A percentile compares a stretch with the other conserved stretches of the same genome.
Conservation (phyloP, 768 basidiomycete species). For the Macrocybe gigantea region DNA sequence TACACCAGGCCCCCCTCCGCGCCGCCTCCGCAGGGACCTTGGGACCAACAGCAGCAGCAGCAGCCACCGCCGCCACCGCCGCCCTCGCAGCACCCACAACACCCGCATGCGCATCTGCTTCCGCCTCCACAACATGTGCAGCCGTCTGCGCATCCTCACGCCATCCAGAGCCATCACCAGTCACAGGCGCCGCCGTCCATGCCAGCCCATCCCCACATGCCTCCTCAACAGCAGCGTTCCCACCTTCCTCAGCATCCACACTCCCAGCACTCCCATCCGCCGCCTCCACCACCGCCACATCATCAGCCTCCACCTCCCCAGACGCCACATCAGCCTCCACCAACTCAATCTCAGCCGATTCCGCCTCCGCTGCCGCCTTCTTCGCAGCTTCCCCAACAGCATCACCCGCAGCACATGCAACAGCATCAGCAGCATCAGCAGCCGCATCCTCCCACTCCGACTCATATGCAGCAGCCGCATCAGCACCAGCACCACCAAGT, state of each 20-base stretch:
- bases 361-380: slow-evolving; percentile 18
- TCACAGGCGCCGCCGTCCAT: too few relatives aligned
- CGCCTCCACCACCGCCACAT: slow-evolving; percentile 13
- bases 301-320: slow-evolving; percentile 16
- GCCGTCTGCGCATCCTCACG: slow-evolving; percentile 12
- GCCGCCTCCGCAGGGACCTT: slow-evolving; percentile 33
- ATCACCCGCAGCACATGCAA: slow-evolving; percentile 9
- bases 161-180: neutral
- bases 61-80: slow-evolving; percentile 5
- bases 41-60: slow-evolving; percentile 29
- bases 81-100: slow-evolving; percentile 8
- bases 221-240: slow-evolving; percentile 10
- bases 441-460: slow-evolving; percentile 1
- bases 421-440: slow-evolving; percentile 12
- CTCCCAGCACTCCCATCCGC: slow-evolving; percentile 14
- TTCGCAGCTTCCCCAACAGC: slow-evolving; percentile 11
- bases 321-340: slow-evolving; percentile 16
- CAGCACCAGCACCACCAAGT: slow-evolving; percentile 15
- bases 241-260: slow-evolving; percentile 7
- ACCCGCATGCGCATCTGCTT: slow-evolving; percentile 12
- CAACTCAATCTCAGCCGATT: slow-evolving; percentile 7
- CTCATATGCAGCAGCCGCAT: slow-evolving; percentile 2
- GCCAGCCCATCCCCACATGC: too few relatives aligned
- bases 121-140: slow-evolving; percentile 15
- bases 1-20: slow-evolving; percentile 34